Percentiles rank a stretch among this genome's conserved stretches.
Evolutionary conservation across 2,329 filamentous ascomycete genomes (phyloP).

Genomic region (Botryotinia narcissicola): DNA sequence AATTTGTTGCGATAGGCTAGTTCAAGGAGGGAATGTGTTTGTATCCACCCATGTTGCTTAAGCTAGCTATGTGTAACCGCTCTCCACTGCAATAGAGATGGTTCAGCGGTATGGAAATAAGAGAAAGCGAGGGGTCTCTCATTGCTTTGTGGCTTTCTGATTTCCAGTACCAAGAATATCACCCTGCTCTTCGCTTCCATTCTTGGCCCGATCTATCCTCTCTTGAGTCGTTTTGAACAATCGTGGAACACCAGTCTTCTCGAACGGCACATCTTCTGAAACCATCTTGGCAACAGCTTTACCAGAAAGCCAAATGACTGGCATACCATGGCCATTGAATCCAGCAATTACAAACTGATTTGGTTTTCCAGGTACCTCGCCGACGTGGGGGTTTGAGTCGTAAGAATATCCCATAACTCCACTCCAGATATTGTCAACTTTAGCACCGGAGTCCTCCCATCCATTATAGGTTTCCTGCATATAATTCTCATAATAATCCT

Average conservation of each 20-base stretch:
- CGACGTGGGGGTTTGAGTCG: slow-evolving; percentile 14
- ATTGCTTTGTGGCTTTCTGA: slow-evolving; percentile 8
- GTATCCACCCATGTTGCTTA: not conserved
- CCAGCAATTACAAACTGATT: slow-evolving; percentile 18
- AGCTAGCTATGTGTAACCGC: not conserved
- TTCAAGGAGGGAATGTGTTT: not conserved
- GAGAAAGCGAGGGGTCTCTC: not conserved
- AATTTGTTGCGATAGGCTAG: not conserved
- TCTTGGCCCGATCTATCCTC: slow-evolving; percentile 15
- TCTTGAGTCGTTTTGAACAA: slow-evolving; percentile 36
- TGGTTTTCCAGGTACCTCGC: not conserved
- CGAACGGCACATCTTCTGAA: slow-evolving; percentile 34
- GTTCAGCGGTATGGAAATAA: no score
- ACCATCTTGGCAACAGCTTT: slow-evolving; percentile 46
- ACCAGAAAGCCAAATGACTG: slow-evolving; percentile 39
- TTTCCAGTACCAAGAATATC: slow-evolving; percentile 12
- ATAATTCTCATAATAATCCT: slow-evolving; percentile 46
- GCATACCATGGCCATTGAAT: slow-evolving; percentile 22
- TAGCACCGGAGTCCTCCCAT: slow-evolving; percentile 46
- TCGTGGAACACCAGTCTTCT: slow-evolving; percentile 41
- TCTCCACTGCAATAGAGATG: not conserved
- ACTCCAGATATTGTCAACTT: slow-evolving; percentile 37
- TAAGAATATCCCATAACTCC: slow-evolving; percentile 20
- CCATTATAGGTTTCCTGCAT: slow-evolving; percentile 40
- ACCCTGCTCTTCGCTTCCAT: slow-evolving; percentile 9